phyloP scores from a whole-genome alignment of 345 rosid genomes.

The Hevea brasiliensis region DNA sequence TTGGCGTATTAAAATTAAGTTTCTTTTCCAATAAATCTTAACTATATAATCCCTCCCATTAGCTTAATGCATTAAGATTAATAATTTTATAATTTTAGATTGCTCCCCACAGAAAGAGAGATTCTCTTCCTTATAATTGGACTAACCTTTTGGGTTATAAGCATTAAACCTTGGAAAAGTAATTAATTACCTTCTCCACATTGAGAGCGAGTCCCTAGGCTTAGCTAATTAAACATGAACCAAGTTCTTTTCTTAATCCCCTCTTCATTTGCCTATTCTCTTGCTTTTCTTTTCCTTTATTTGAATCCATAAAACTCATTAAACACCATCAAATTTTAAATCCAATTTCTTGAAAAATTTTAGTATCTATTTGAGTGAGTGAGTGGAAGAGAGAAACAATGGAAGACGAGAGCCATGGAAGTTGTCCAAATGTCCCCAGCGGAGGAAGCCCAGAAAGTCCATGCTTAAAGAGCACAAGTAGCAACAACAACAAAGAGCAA shows the following conservation, averaged over 20 bases:
- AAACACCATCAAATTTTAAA: slow-evolving; percentile 3
- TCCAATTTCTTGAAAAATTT: slow-evolving; percentile 14
- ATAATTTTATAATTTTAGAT: too few species aligned
- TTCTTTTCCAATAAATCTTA: too few species aligned
- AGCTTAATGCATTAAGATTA: too few species aligned
- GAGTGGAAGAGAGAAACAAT: slow-evolving; percentile 24
- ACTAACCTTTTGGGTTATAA: too few species aligned
- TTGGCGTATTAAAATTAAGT: too few species aligned
- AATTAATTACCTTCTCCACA: neutral
- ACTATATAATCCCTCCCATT: too few species aligned
- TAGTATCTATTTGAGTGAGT: neutral
- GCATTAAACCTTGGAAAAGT: too few species aligned
- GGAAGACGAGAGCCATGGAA: slow-evolving; percentile 61
- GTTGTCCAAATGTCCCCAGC: slow-evolving; percentile 21
- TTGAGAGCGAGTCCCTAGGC: slow-evolving; percentile 41
- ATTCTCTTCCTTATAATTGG: too few species aligned
- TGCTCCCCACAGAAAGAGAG: too few species aligned
- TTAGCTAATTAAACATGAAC: slow-evolving; percentile 15
- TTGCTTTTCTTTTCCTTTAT: slow-evolving; percentile 37
- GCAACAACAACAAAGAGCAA: slow-evolving; percentile 26
- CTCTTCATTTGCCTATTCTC: slow-evolving; percentile 44
- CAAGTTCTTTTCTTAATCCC: slow-evolving; percentile 20
- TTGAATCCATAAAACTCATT: slow-evolving; percentile 20
- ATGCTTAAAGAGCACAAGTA: slow-evolving; percentile 28
- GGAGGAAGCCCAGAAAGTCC: slow-evolving; percentile 58